These are phyloP conservation scores for Teunomyces gatunensis DNA, from an alignment of 805 yeast species.

Conservation along the genomic window DNA sequence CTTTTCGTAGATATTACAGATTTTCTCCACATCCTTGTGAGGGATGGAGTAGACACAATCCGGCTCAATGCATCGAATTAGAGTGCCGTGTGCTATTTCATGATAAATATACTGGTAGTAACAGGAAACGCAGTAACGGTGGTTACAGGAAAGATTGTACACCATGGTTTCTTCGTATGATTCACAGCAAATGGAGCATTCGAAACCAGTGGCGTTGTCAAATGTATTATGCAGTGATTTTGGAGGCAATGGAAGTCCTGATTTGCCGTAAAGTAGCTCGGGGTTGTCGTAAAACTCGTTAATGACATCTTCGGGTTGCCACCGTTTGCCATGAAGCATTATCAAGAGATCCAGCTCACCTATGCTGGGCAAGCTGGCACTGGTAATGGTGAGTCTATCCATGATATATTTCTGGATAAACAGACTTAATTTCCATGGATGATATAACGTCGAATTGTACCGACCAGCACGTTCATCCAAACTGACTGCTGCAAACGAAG, in stretches of 20 bases:
- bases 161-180: conserved; percentile 31
- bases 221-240: conserved; percentile 1
- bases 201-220: not conserved
- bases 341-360: conserved; percentile 29
- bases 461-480: not conserved
- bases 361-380: conserved; percentile 26
- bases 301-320: conserved; percentile 41
- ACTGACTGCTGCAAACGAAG: not conserved
- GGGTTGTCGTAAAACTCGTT: conserved; percentile 34
- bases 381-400: conserved; percentile 20
- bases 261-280: conserved; percentile 18
- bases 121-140: conserved; percentile 68
- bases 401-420: conserved; percentile 25
- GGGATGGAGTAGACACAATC: conserved; percentile 46
- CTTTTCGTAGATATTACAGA: conserved; percentile 4
- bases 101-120: conserved; percentile 58
- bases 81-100: conserved; percentile 38
- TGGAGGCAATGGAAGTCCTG: conserved; percentile 23
- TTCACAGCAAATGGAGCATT: conserved; percentile 63
- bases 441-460: conserved; percentile 12
- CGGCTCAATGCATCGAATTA: conserved; percentile 68
- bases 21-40: conserved; percentile 35
- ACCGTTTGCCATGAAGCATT: conserved; percentile 35
- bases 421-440: conserved; percentile 26
- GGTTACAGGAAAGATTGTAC: conserved; percentile 65